These are phyloP conservation scores for Vitis amurensis DNA, from an alignment of 164 flowering plant species.

Conservation along the genomic window DNA sequence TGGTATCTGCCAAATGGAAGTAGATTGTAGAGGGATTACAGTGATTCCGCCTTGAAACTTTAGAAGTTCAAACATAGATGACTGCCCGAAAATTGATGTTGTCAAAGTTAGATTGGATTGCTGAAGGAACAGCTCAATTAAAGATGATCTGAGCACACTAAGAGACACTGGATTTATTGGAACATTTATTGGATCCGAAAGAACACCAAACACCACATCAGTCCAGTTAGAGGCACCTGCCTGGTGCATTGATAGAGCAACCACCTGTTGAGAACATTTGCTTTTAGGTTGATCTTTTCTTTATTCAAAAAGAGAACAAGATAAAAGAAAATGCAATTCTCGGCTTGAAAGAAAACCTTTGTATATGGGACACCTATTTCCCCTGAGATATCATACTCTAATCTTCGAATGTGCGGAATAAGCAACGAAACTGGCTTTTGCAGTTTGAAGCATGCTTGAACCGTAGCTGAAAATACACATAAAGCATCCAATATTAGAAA, in stretches of 20 bases:
- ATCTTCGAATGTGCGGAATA: constrained; percentile 40
- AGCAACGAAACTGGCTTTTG: constrained; percentile 56
- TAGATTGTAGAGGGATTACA: constrained; percentile 43
- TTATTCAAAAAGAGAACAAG: neutral
- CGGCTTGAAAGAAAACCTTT: constrained; percentile 38
- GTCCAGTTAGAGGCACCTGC: constrained; percentile 47
- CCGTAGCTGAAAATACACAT: constrained; percentile 46
- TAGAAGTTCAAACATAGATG: constrained; percentile 61
- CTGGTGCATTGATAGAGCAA: constrained; percentile 61
- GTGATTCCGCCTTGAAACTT: constrained; percentile 74
- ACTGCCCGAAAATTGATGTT: constrained; percentile 55
- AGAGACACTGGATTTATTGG: constrained; percentile 47
- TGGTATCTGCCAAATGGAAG: constrained; percentile 41
- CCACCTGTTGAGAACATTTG: constrained; percentile 43
- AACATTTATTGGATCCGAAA: constrained; percentile 54
- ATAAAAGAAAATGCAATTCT: neutral
- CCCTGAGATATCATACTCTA: constrained; percentile 59
- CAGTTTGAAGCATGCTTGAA: constrained; percentile 60
- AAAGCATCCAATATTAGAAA: neutral
- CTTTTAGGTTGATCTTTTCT: neutral
- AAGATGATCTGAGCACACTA: constrained; percentile 60
- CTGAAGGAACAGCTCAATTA: constrained; percentile 55
- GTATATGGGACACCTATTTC: constrained; percentile 62
- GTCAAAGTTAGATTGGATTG: constrained; percentile 60
- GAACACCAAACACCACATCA: constrained; percentile 67